Conservation (phyloP, 2,329 filamentous ascomycete genomes). For the Fonsecaea multimorphosa region DNA sequence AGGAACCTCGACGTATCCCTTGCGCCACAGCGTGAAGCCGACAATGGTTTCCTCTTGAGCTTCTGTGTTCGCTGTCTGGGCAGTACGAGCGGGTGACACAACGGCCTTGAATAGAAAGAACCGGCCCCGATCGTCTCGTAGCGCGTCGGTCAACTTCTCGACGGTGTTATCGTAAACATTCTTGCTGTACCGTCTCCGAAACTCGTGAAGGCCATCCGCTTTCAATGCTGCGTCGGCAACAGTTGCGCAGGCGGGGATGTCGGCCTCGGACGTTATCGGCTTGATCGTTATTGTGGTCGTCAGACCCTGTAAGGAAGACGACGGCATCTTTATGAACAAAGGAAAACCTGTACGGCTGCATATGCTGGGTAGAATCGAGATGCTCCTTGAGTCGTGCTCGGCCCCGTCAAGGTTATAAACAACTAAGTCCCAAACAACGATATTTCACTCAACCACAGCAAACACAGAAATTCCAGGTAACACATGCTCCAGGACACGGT, state of each 20-base stretch:
- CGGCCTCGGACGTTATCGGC: slow-evolving; percentile 28
- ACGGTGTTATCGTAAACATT: slow-evolving; percentile 25
- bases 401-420: not conserved
- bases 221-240: slow-evolving; percentile 28
- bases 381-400: not conserved
- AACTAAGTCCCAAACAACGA: not conserved
- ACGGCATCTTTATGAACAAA: not conserved
- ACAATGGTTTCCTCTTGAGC: slow-evolving; percentile 26
- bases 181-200: slow-evolving; percentile 23
- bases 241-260: slow-evolving; percentile 29
- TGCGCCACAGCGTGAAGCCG: slow-evolving; percentile 31
- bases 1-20: slow-evolving; percentile 31
- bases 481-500: not conserved
- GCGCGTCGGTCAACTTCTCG: slow-evolving; percentile 26
- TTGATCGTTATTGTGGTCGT: slow-evolving; percentile 21
- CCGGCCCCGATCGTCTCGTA: slow-evolving; percentile 18
- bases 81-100: not conserved
- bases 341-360: not conserved
- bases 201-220: slow-evolving; percentile 27
- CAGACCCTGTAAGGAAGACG: not conserved
- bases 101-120: slow-evolving; percentile 34
- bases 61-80: not conserved
- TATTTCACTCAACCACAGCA: not conserved
- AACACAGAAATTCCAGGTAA: not conserved
- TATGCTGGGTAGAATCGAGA: not conserved